Evolutionary conservation across 768 basidiomycete species (phyloP), one percentile per base, ranked within the genome.

Genomic region (Crepidotus variabilis): DNA sequence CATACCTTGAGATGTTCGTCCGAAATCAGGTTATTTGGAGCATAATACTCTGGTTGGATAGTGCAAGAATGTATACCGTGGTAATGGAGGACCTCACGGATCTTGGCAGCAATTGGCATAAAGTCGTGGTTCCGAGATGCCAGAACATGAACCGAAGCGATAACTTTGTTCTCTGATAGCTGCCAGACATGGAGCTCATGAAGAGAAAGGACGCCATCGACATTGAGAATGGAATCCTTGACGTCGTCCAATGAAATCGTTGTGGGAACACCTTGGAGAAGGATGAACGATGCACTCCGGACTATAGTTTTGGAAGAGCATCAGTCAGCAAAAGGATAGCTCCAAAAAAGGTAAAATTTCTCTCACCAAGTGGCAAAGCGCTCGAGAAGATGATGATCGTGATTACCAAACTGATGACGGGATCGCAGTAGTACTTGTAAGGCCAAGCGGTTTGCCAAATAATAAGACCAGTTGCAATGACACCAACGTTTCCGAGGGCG

Each of bases 121-220:
- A 98, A 98, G 65, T 97, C 94, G 55, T 85, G 80, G 20, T 84
- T 83, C 50, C 86, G 80, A 36, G 86, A 86, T 7, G 94, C 85
- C 63, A 91, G 82, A 49, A 99, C 92, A 71, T 99, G 97, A 22
- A 99, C 96, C 1, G 92, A 95, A 9, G 95, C 95, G 45, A 99
- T 89, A 54, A 94, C 85, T 69, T 97, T 98, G 55, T 83, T 85
- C 72, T 99, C 97, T 9, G 93, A 95, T 49, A 99, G 82, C 65
- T 96, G 94, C 97, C 97, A 99, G 52, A 98, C 85, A 72, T 99
- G 97, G 23, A 99, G 79, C 67, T 98, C 93, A 65, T 98, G 97
- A 24, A 98, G 63, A 21, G 90, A 90, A 52, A 87, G 72, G 23
- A 95, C 97, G 49, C 97, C 96, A 2, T 88, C 80, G 22, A 98